phyloP scores from a whole-genome alignment of 352 stramenopile genomes.

The Sclerospora graminicola region DNA sequence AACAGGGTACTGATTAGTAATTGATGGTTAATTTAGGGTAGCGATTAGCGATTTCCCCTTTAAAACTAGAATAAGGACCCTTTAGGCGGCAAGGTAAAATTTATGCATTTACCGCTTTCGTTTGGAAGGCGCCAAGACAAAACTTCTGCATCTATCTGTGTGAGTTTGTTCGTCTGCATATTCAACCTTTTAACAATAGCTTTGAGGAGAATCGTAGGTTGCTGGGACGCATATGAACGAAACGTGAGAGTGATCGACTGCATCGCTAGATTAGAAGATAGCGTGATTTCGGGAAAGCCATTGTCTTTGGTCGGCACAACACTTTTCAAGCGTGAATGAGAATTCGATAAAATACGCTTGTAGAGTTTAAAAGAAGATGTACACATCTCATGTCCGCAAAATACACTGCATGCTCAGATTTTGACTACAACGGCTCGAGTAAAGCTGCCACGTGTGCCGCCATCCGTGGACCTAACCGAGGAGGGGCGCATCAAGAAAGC shows the following conservation, averaged over 20 bases:
- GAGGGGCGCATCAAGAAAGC: too few species aligned
- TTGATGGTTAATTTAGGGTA: too few species aligned
- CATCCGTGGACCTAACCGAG: too few species aligned
- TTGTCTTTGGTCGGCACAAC: slow-evolving; percentile 17
- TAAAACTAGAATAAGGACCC: too few species aligned
- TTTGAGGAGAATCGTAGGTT: slow-evolving; percentile 77
- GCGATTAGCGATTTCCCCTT: too few species aligned
- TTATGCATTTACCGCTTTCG: too few species aligned
- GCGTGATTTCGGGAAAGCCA: slow-evolving; percentile 8
- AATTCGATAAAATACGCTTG: slow-evolving; percentile 72
- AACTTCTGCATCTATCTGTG: slow-evolving; percentile 28
- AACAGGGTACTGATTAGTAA: too few species aligned
- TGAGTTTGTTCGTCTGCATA: slow-evolving; percentile 39
- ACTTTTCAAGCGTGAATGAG: slow-evolving; percentile 68
- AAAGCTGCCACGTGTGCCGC: slow-evolving; percentile 85
- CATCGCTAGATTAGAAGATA: slow-evolving; percentile 81
- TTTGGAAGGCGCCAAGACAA: too few species aligned
- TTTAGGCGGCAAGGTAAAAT: too few species aligned
- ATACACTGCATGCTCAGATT: slow-evolving; percentile 85
- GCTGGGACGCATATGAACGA: slow-evolving; percentile 82
- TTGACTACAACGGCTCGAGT: slow-evolving; percentile 91
- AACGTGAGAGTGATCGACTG: slow-evolving; percentile 84
- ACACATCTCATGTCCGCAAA: slow-evolving; percentile 90
- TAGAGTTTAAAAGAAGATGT: slow-evolving; percentile 85
- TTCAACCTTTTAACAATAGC: slow-evolving; percentile 54